These are phyloP conservation scores for Sarocladium strictum DNA, from an alignment of 2,329 filamentous ascomycete species.

Conservation along the genomic window DNA sequence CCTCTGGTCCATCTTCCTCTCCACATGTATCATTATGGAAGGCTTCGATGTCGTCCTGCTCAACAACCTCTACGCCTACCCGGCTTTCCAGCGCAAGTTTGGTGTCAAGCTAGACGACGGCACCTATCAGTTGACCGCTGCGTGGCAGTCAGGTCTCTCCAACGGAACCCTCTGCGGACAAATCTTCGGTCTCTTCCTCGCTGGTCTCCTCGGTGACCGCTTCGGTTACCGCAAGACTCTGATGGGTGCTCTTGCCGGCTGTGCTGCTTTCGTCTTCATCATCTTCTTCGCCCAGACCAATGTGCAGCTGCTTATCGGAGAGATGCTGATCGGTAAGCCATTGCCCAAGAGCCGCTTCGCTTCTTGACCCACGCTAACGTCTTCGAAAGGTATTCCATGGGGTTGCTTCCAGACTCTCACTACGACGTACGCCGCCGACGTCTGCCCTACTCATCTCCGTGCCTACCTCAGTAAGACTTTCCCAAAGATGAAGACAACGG, in stretches of 20 bases:
- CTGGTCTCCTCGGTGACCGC: constrained; percentile 40
- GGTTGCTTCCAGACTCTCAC: constrained; percentile 37
- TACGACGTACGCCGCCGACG: constrained; percentile 42
- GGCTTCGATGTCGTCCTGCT: constrained; percentile 35
- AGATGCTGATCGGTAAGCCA: constrained; percentile 41
- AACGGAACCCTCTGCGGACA: constrained; percentile 42
- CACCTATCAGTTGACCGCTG: constrained; percentile 38
- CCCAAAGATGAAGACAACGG: no score
- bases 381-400: constrained; percentile 20
- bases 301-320: constrained; percentile 34
- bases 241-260: constrained; percentile 31
- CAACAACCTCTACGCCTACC: constrained; percentile 34
- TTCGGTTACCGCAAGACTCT: constrained; percentile 43
- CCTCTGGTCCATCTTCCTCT: constrained; percentile 31
- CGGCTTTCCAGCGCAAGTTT: constrained; percentile 32
- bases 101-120: constrained; percentile 29
- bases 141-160: constrained; percentile 46
- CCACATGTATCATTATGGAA: constrained; percentile 33
- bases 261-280: constrained; percentile 40
- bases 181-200: constrained; percentile 44
- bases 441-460: constrained; percentile 38
- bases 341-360: constrained; percentile 14
- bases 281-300: constrained; percentile 39
- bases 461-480: constrained; percentile 32
- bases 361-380: neutral